A percentile compares a stretch with the other conserved stretches of the same genome.
Conservation (phyloP, 2,329 filamentous ascomycete species). For the Aspergillus ochraceus region DNA sequence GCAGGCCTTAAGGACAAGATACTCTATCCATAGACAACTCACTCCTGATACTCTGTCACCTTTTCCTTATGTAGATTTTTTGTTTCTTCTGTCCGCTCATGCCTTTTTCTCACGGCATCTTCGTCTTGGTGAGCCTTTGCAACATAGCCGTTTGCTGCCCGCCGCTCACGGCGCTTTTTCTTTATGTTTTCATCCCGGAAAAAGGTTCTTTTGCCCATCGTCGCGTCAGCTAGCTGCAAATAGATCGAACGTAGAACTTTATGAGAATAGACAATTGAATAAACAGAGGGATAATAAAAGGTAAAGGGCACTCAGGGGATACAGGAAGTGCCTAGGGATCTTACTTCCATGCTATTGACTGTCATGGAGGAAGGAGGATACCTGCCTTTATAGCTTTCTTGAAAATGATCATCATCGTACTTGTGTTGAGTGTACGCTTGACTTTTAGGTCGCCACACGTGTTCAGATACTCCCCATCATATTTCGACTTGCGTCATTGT, state of each 20-base stretch:
- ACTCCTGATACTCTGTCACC: background rate
- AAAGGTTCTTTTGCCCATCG: conserved; percentile 6
- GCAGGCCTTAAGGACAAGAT: background rate
- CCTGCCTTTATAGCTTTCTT: conserved; percentile 3
- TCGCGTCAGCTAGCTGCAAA: background rate
- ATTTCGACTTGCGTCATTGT: background rate
- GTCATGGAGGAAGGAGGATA: background rate
- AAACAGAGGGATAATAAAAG: background rate
- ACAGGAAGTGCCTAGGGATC: background rate
- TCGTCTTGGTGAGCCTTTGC: background rate
- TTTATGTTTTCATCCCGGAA: background rate
- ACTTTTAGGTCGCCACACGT: background rate
- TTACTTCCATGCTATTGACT: conserved; percentile 2
- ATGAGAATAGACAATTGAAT: conserved; percentile 2
- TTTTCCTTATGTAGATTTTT: background rate
- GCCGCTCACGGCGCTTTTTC: conserved; percentile 1
- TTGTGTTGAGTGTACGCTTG: background rate
- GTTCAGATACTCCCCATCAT: background rate
- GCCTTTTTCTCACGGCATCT: background rate
- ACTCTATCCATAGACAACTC: background rate
- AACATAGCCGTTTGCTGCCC: conserved; percentile 1
- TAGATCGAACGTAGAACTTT: background rate
- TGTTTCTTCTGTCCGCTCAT: background rate
- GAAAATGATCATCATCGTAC: background rate
- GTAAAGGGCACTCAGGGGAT: background rate